Conservation (phyloP, 2,329 filamentous ascomycete genomes). For the Paracoccidioides brasiliensis region DNA sequence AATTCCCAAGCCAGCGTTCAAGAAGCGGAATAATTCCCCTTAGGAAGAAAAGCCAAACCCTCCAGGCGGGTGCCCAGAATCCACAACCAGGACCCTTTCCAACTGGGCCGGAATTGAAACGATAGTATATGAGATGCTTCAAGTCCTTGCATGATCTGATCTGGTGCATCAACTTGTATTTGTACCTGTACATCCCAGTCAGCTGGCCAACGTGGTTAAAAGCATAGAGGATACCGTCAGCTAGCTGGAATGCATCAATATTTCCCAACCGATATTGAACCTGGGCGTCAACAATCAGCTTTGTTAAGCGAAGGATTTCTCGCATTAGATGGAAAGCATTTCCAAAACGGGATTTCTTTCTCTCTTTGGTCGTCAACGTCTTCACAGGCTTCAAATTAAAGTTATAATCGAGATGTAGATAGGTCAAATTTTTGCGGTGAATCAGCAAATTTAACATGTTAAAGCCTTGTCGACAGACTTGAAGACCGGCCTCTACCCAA, state of each 20-base stretch:
- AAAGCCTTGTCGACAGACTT: slow-evolving; percentile 95
- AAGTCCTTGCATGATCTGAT: slow-evolving; percentile 98
- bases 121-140: slow-evolving; percentile 98
- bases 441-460: slow-evolving; percentile 98
- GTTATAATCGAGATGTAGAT: slow-evolving; percentile 97
- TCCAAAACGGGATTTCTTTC: slow-evolving; percentile 97
- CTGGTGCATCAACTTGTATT: slow-evolving; percentile 99
- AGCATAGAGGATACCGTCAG: slow-evolving; percentile 96
- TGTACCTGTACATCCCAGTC: slow-evolving; percentile 99
- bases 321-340: slow-evolving; percentile 99
- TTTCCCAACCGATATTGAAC: slow-evolving; percentile 96
- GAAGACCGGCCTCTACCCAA: slow-evolving; percentile 96
- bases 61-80: slow-evolving; percentile 98
- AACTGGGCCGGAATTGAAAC: slow-evolving; percentile 92
- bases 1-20: slow-evolving; percentile 92
- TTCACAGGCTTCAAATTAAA: slow-evolving; percentile 99
- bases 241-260: slow-evolving; percentile 96
- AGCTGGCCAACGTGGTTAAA: slow-evolving; percentile 98
- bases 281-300: slow-evolving; percentile 95
- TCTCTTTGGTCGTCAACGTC: slow-evolving; percentile 94
- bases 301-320: slow-evolving; percentile 88
- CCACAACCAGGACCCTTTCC: slow-evolving; percentile 96
- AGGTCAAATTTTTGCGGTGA: slow-evolving; percentile 95
- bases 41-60: slow-evolving; percentile 99
- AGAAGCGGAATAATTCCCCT: slow-evolving; percentile 92